These are phyloP conservation scores for Phellopilus nigrolimitatus DNA, from an alignment of 1,284 basidiomycete species.

Conservation along the genomic window DNA sequence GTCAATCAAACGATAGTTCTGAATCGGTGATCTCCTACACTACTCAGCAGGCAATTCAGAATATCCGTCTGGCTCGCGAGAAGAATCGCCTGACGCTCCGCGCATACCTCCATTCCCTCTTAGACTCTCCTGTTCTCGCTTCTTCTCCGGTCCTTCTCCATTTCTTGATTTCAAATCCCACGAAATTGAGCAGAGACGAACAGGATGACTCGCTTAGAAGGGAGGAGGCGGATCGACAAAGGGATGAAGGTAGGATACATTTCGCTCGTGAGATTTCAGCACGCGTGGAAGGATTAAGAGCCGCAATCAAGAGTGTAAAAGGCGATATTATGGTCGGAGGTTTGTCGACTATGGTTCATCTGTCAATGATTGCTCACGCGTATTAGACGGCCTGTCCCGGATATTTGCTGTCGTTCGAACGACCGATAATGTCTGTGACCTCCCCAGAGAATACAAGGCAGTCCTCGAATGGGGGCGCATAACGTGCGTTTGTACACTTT, in stretches of 20 bases:
- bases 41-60: constrained; percentile 18
- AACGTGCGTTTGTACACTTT: constrained; percentile 54
- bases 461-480: constrained; percentile 97
- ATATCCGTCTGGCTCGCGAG: constrained; percentile 70
- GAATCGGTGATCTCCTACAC: constrained; percentile 21
- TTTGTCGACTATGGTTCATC: constrained; percentile 27
- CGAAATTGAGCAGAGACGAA: constrained; percentile 69
- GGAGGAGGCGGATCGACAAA: constrained; percentile 85
- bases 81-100: constrained; percentile 95
- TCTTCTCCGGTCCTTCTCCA: constrained; percentile 83
- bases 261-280: constrained; percentile 87
- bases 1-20: constrained; percentile 13
- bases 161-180: constrained; percentile 82
- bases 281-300: constrained; percentile 84
- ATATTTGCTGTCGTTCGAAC: constrained; percentile 87
- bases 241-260: constrained; percentile 82
- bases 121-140: constrained; percentile 71
- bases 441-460: constrained; percentile 84
- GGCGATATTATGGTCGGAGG: constrained; percentile 86
- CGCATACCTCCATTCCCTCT: constrained; percentile 81
- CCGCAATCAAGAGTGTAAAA: constrained; percentile 83
- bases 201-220: constrained; percentile 72
- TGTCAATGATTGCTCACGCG: not conserved
- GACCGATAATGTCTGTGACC: constrained; percentile 71
- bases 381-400: constrained; percentile 76